Evolutionary conservation across 2,329 filamentous ascomycete genomes (phyloP), one percentile per base, ranked within the genome.

Genomic region (Exophiala spinifera): DNA sequence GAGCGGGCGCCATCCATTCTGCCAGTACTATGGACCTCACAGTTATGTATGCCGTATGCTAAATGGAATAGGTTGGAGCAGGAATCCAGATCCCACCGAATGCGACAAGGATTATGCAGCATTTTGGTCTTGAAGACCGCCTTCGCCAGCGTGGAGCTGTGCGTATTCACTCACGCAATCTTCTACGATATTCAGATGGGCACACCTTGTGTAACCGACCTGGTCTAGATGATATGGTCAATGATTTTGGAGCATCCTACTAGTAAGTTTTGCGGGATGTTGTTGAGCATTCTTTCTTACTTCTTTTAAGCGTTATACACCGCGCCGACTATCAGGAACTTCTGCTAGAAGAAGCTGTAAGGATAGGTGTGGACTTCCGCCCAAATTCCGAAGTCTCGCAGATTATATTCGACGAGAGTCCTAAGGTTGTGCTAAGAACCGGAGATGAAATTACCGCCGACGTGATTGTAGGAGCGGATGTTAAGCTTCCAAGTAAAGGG

Each of bases 381-480:
- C 58, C 67, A 13, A 61, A 62, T 6, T 62, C 56, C 13, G 56
- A 58, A 14, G 66, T 69, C 3, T 53, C 51, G 2, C 60, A 54
- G 20, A 60, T 64, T 51, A 63, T 66, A 46, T 66, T 64, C 21
- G 51, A 59, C 21, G 56, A 62, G 10, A 63, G 60, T 1, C 65
- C 76, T n/a, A 51, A 63, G 2, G 74, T 51, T 13, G 42, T 54
- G 6, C 55, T 58, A 1, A 19, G 49, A 3, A 48, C 33, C 6
- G 55, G 55, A 7, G 48, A 51, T 21, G 15, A 23, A 1, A 14
- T 60, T 11, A 2, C 34, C 4, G 62, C 47, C 23, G 76, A 79
- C 56, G 62, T 77, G 2, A 61, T 79, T 4, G 66, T 79, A 42
- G 76, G 74, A 13, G 72, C 76, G 8, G 77, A 79, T 61, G 77